Evolutionary conservation across 2,329 filamentous ascomycete genomes (phyloP), one percentile per base, ranked within the genome.

Genomic region (Penicillium sp.): DNA sequence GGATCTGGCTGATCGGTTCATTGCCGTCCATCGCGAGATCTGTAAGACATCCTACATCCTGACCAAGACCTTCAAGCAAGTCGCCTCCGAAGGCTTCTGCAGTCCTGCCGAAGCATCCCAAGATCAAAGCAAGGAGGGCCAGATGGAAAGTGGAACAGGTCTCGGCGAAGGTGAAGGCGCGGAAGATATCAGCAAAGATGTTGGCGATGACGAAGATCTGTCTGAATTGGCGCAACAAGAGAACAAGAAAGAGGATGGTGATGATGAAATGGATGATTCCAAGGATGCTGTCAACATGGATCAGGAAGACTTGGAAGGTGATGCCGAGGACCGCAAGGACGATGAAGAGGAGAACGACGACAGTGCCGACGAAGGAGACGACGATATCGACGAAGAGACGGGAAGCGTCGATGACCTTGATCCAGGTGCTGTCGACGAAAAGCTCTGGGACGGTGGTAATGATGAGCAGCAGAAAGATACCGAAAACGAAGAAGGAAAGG

Each of bases 161-260:
- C 85, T 99, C 24, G 95, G 94, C 20, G 94, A 97, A 44, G 95
- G 94, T 11, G 90, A 97, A 73, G 95, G 93, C 18, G 92, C 89
- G 5, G 92, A 99, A 70, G 93, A 99, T 73, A 97, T 99, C 62
- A 97, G 92, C 75, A 97, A 99, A 71, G 94, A 99, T 68, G 89
- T 99, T 45, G 86, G 90, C 61, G 88, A 93, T 16, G 93, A 99
- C 58, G 94, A 99, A 72, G 92, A 99, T 70, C 78, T 99, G 5
- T 86, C 89, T 0, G 94, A 99, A 64, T 80, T 99, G 43, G 93
- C 94, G 0, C 90, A 97, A 71, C 89, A 97, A 67, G 83, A 86
- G 40, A 88, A 90, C 58, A 82, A 86, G 59, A 83, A 81, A 44
- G 75, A 89, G 45, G 66, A 72, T 8, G 53, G 53, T 2, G 69